Conservation (phyloP, 768 basidiomycete species). For the Scleroderma citrinum region DNA sequence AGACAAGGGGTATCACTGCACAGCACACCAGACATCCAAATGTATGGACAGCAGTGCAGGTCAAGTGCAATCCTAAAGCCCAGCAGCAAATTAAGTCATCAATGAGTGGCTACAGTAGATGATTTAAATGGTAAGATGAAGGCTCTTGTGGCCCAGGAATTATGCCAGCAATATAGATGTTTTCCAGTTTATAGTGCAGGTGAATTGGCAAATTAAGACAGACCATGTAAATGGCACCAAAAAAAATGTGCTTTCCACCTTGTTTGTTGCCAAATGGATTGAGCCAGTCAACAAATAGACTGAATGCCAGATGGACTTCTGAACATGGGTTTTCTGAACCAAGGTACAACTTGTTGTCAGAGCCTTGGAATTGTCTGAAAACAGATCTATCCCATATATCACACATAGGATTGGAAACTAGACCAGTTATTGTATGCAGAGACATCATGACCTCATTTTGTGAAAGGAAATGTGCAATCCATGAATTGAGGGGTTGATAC, state of each 20-base stretch:
- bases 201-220: slow-evolving; percentile 33
- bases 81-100: slow-evolving; percentile 31
- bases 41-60: slow-evolving; percentile 14
- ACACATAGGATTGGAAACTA: too few relatives aligned
- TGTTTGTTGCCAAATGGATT: slow-evolving; percentile 31
- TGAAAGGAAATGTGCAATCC: too few relatives aligned
- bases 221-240: slow-evolving; percentile 26
- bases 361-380: too few relatives aligned
- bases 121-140: slow-evolving; percentile 27
- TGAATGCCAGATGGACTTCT: slow-evolving; percentile 26
- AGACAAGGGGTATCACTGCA: slow-evolving; percentile 29
- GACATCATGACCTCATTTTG: too few relatives aligned
- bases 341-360: too few relatives aligned
- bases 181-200: slow-evolving; percentile 25
- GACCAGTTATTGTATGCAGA: too few relatives aligned
- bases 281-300: slow-evolving; percentile 32
- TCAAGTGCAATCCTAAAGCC: slow-evolving; percentile 24
- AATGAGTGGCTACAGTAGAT: slow-evolving; percentile 32
- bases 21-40: slow-evolving; percentile 23
- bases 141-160: slow-evolving; percentile 34
- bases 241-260: slow-evolving; percentile 20
- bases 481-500: too few relatives aligned
- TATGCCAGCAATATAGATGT: slow-evolving; percentile 31
- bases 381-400: too few relatives aligned
- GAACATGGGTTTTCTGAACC: too few relatives aligned